Conservation (phyloP, 1,139 yeast species). For the Suhomyces wounanorum region DNA sequence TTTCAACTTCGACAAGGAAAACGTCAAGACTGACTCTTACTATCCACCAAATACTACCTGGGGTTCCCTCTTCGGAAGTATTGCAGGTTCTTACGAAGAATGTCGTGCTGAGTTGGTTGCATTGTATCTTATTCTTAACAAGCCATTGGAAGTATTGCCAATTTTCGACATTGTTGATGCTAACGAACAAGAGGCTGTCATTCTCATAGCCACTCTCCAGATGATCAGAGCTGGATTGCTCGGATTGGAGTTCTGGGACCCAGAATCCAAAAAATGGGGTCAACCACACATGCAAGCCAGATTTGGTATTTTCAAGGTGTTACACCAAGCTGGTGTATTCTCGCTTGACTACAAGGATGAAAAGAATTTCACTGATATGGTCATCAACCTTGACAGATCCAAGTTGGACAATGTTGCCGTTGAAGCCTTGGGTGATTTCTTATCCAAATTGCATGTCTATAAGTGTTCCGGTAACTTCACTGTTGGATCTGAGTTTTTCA, state of each 20-base stretch:
- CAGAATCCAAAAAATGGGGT: constrained; percentile 80
- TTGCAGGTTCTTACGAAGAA: constrained; percentile 88
- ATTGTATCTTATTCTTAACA: constrained; percentile 71
- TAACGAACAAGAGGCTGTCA: constrained; percentile 63
- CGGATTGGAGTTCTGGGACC: constrained; percentile 87
- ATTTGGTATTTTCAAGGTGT: constrained; percentile 76
- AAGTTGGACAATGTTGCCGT: constrained; percentile 71
- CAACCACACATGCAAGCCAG: constrained; percentile 97
- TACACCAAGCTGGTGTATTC: constrained; percentile 69
- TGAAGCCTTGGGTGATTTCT: constrained; percentile 69
- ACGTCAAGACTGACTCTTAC: constrained; percentile 68
- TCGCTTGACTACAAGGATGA: constrained; percentile 50
- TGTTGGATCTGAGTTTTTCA: constrained; percentile 63
- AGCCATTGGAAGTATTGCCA: constrained; percentile 56
- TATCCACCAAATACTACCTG: constrained; percentile 84
- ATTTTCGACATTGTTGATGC: constrained; percentile 67
- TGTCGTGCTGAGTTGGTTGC: constrained; percentile 93
- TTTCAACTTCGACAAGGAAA: constrained; percentile 70
- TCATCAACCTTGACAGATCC: constrained; percentile 56
- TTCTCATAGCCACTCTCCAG: constrained; percentile 65
- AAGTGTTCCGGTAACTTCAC: constrained; percentile 74
- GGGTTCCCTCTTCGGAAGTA: constrained; percentile 81
- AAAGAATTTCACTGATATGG: constrained; percentile 58
- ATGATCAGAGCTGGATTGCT: constrained; percentile 89
- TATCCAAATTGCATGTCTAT: constrained; percentile 71